Percentiles rank a stretch among this genome's conserved stretches.
phyloP scores from a whole-genome alignment of 352 stramenopile genomes.

The Globisporangium radiosum region DNA sequence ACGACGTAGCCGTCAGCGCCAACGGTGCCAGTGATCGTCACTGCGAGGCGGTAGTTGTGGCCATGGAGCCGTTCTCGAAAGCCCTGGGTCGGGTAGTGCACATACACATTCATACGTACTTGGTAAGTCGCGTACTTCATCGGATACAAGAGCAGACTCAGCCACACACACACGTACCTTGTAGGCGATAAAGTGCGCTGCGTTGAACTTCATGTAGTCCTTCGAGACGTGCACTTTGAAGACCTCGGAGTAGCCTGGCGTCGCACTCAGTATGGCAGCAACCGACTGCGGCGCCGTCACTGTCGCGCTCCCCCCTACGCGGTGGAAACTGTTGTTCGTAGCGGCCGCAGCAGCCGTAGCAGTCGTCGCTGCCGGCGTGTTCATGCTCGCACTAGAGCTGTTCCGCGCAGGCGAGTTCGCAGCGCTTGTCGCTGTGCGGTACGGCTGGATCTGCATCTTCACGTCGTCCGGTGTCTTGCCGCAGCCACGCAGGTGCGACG shows the following conservation, averaged over 20 bases:
- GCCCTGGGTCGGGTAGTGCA: conserved; percentile 25
- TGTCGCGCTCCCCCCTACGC: conserved; percentile 1
- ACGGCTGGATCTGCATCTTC: conserved; percentile 71
- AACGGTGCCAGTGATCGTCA: conserved; percentile 85
- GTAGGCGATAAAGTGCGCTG: conserved; percentile 87
- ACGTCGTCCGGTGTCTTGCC: conserved; percentile 70
- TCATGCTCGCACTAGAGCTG: not conserved
- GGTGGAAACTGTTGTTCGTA: not conserved
- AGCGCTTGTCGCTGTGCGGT: conserved; percentile 12
- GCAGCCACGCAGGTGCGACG: conserved; percentile 71
- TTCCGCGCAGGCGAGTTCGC: not conserved
- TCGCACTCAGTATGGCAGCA: conserved; percentile 7
- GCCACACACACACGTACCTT: conserved; percentile 35
- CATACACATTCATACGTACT: too few species aligned
- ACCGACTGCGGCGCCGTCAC: conserved; percentile 8
- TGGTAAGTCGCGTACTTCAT: too few species aligned
- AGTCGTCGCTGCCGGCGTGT: not conserved
- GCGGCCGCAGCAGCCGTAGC: not conserved
- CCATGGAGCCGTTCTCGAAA: conserved; percentile 97
- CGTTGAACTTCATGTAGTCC: conserved; percentile 91
- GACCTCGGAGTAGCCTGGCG: conserved; percentile 46
- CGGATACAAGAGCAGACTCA: not conserved
- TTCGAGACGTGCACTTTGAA: conserved; percentile 88
- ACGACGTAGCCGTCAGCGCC: conserved; percentile 94
- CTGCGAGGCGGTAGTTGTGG: conserved; percentile 96